phyloP scores from a whole-genome alignment of 2,329 filamentous ascomycete genomes.

The Chaetomium sp. region DNA sequence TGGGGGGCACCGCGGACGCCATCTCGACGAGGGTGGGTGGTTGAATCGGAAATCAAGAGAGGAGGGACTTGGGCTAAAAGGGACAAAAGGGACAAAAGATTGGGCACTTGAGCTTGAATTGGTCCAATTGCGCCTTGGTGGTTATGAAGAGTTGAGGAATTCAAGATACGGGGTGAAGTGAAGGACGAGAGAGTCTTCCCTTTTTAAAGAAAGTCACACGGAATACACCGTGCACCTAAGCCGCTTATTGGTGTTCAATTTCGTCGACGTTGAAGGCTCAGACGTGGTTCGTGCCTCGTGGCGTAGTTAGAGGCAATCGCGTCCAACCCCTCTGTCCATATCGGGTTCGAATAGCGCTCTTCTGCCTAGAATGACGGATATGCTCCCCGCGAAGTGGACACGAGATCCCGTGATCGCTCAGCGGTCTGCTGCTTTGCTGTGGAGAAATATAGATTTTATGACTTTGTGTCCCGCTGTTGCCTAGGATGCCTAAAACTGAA shows the following conservation, averaged over 20 bases:
- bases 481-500: conserved; percentile 10
- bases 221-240: background rate
- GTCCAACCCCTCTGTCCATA: background rate
- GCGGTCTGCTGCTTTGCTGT: too few relatives aligned
- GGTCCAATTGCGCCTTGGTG: background rate
- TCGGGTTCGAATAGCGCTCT: conserved; percentile 18
- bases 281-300: background rate
- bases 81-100: background rate
- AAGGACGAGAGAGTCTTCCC: background rate
- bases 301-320: background rate
- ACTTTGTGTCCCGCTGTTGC: conserved; percentile 5
- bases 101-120: background rate
- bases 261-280: background rate
- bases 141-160: background rate
- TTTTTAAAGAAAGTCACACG: conserved; percentile 1
- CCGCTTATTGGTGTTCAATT: background rate
- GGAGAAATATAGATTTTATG: background rate
- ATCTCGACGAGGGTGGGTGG: conserved; percentile 35
- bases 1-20: conserved; percentile 45
- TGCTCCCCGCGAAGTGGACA: conserved; percentile 15
- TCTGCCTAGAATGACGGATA: conserved; percentile 29
- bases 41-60: background rate
- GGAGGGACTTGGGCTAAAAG: background rate
- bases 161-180: background rate
- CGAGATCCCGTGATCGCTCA: conserved; percentile 30